Base-by-base conservation (phyloP, 352 stramenopile species). In the Globisporangium polare region DNA sequence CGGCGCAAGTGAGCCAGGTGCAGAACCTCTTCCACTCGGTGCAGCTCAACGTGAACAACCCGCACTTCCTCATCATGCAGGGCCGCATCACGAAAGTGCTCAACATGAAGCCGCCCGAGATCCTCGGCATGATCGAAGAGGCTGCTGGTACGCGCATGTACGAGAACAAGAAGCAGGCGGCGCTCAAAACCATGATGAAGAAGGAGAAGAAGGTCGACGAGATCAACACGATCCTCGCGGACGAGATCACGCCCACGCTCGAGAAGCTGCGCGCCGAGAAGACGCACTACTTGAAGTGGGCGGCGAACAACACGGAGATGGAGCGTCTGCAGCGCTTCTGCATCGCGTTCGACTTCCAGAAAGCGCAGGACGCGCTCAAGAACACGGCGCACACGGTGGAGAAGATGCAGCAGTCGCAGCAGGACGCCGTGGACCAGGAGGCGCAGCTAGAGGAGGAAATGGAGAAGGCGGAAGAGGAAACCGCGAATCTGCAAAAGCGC, bases 31-130 rank as follows among this genome's bases (percentile, higher is more conserved):
- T 99, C 77, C 98, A 99, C 83, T 99, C 95, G 6, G 98, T 99
- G 53, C 98, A 99, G 78, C 82, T 99, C 39, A 99, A 99, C 82
- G 97, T 99, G 56, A 99, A 99, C 86, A 99, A 99, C 85, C 98
- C 98, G 52, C 98, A 99, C 73, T 99, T 99, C 73, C 84, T 99
- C 51, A 99, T 99, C 83, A 99, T 99, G 97, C 98, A 99, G 68
- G 92, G 92, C 13, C 89, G 96, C 17, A 99, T 99, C 68, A 99
- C 96, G 45, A 99, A 99, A 74, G 97, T 99, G 41, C 84, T 99
- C 35, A 99, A 99, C 75, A 99, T 99, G 98, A 99, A 99, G 73
- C 97, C 98, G 5, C 82, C 89, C 7, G 98, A 99, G 81, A 99
- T 99, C 72, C 81, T 99, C 17, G 95, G 97, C 45, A 99, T 99